Evolutionary conservation across 768 basidiomycete genomes (phyloP).

Genomic region (Calocera cornea): DNA sequence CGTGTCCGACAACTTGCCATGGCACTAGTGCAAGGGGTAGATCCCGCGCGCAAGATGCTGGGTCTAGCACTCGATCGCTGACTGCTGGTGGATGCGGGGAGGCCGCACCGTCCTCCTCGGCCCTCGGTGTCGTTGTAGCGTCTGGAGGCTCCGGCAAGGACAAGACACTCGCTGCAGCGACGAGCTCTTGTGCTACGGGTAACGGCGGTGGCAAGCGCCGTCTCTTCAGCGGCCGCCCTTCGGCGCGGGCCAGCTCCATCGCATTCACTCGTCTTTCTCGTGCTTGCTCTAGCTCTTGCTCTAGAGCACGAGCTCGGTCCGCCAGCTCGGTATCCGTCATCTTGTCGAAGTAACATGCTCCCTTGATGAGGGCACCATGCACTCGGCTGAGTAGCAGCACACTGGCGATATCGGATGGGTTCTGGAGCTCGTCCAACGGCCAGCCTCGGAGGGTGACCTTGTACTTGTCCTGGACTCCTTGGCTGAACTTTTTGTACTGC

Average conservation of each 20-base stretch:
- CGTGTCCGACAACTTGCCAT: too few relatives aligned
- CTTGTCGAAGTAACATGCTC: neutral
- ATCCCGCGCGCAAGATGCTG: too few relatives aligned
- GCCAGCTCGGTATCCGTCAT: neutral
- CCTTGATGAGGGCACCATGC: neutral
- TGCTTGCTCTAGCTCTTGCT: neutral
- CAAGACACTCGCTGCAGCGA: neutral
- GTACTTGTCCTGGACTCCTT: neutral
- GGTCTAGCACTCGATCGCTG: too few relatives aligned
- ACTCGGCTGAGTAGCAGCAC: neutral
- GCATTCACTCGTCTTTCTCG: neutral
- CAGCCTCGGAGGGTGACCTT: neutral
- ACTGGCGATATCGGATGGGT: neutral
- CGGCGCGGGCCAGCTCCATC: neutral
- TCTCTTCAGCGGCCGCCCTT: neutral
- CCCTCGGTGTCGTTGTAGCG: too few relatives aligned
- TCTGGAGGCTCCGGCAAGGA: neutral
- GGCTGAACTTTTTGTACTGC: neutral
- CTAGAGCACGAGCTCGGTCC: neutral
- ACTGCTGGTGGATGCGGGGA: too few relatives aligned
- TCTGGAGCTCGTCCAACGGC: neutral
- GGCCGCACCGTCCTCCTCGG: too few relatives aligned
- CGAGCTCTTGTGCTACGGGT: neutral
- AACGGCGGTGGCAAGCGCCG: neutral
- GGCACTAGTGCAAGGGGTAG: too few relatives aligned